Conservation (phyloP, 2,329 filamentous ascomycete species). For the Fusarium subtropicale region DNA sequence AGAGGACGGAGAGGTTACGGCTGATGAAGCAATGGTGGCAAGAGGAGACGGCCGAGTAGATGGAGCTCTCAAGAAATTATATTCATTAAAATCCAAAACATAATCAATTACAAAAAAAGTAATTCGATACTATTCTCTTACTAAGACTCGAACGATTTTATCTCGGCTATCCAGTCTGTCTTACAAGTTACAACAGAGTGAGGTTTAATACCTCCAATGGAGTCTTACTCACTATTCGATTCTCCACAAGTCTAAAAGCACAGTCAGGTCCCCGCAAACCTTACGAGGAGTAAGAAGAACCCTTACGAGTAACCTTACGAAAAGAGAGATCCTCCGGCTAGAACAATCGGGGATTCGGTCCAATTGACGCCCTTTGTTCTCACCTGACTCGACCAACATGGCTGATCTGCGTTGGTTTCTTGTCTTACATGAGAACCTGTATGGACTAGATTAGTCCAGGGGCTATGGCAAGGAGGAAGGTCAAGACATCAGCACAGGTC, state of each 20-base stretch:
- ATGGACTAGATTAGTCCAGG: constrained; percentile 10
- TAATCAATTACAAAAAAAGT: background rate
- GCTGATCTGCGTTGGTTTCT: constrained; percentile 13
- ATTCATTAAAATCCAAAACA: constrained; percentile 4
- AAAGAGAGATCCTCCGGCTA: background rate
- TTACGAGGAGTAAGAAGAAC: background rate
- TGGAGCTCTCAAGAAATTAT: background rate
- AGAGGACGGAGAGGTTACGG: constrained; percentile 64
- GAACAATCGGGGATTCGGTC: background rate
- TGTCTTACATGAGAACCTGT: constrained; percentile 41
- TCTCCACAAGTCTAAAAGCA: constrained; percentile 21
- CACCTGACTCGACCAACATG: constrained; percentile 7
- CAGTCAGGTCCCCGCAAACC: constrained; percentile 23
- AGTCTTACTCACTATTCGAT: background rate
- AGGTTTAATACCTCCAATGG: constrained; percentile 2
- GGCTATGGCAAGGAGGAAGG: background rate
- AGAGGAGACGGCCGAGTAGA: constrained; percentile 57
- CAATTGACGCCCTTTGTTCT: constrained; percentile 19
- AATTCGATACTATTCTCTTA: background rate
- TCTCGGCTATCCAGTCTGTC: background rate
- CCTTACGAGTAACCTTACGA: constrained; percentile 17
- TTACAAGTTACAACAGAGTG: background rate
- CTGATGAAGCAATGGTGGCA: constrained; percentile 69
- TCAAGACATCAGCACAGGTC: constrained; percentile 25
- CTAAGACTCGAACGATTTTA: background rate